Conservation (phyloP, 2,329 filamentous ascomycete genomes). For the Arthrinium puccinioides region DNA sequence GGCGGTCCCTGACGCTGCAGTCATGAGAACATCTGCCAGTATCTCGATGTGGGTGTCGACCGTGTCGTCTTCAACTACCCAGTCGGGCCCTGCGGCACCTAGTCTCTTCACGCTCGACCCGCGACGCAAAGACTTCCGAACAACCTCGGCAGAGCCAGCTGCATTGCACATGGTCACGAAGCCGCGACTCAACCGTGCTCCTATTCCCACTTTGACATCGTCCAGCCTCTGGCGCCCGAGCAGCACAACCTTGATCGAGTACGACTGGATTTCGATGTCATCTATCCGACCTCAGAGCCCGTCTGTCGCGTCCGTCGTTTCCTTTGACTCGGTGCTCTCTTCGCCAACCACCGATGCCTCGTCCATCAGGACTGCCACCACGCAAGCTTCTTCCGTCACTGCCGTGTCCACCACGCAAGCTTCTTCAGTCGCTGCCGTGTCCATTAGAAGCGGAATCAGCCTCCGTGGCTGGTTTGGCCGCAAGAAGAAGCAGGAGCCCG, state of each 20-base stretch:
- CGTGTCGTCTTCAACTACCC: too few species aligned
- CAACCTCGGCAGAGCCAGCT: constrained; percentile 23
- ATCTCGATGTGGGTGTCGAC: too few species aligned
- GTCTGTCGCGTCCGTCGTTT: constrained; percentile 13
- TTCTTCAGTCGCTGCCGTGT: constrained; percentile 6
- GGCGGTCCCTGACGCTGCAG: too few species aligned
- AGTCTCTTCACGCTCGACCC: constrained; percentile 24
- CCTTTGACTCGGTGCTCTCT: constrained; percentile 10
- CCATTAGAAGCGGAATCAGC: constrained; percentile 11
- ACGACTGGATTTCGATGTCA: constrained; percentile 21
- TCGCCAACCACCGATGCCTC: constrained; percentile 12
- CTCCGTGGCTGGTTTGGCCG: constrained; percentile 16
- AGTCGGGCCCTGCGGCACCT: too few species aligned
- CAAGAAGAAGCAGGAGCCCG: constrained; percentile 12
- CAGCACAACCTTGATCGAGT: constrained; percentile 8
- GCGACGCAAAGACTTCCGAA: constrained; percentile 21
- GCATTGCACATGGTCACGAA: constrained; percentile 26
- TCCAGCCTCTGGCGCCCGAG: constrained; percentile 14
- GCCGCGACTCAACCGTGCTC: constrained; percentile 16
- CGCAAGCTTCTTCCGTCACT: constrained; percentile 9
- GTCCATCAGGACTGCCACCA: constrained; percentile 12
- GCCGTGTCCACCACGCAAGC: constrained; percentile 10
- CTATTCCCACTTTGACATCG: constrained; percentile 17
- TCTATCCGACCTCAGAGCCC: constrained; percentile 13
- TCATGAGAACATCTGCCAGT: too few species aligned